Evolutionary conservation across 257 asterid genomes (phyloP), one percentile per base, ranked within the genome.

Genomic region (Solanum piurae): DNA sequence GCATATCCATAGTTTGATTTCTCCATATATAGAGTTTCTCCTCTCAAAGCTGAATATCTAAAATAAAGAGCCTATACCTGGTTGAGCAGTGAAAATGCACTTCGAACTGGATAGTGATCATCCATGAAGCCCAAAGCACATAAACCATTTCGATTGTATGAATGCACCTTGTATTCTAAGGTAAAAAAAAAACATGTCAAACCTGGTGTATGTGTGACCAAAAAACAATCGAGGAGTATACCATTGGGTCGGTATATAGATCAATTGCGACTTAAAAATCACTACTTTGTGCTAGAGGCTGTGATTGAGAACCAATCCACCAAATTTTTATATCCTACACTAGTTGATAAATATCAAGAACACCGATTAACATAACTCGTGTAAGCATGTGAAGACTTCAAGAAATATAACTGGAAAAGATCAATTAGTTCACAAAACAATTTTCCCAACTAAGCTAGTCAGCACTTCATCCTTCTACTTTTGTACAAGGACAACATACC

Each of bases 41-140:
- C 83, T 36, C n/a, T 58, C 69, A 83, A 42, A 33, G 37, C n/a
- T 79, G 40, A 36, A 38, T 46, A 42, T 71, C 74, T 46, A 5
- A 77, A 83, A 66, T 29, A 82, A 40, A 36, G 52, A 76, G 38
- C 29, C 23, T n/a, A 8, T 90, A 96, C 99, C 98, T 96, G 93
- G 92, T 94, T 96, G 88, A 96, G 94, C 87, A 96, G 90, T 64
- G 98, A 96, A 92, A 96, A 96, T 29, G 98, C 95, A 91, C 99
- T 96, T 76, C 98, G 94, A 87, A 95, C 98, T 9, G 98, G 99
- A 86, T 96, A 96, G 91, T 94, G 94, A 84, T 95, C 98, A 89
- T 96, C 99, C 99, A 94, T 96, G 91, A 94, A 96, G 46, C 95
- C 99, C 96, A 96, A 75, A 1, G 93, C 98, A 84, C 96, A 92